Percentiles rank a stretch among this genome's conserved stretches.
Evolutionary conservation across 331 rosid genomes (phyloP).

Genomic region (Acacia concinna): DNA sequence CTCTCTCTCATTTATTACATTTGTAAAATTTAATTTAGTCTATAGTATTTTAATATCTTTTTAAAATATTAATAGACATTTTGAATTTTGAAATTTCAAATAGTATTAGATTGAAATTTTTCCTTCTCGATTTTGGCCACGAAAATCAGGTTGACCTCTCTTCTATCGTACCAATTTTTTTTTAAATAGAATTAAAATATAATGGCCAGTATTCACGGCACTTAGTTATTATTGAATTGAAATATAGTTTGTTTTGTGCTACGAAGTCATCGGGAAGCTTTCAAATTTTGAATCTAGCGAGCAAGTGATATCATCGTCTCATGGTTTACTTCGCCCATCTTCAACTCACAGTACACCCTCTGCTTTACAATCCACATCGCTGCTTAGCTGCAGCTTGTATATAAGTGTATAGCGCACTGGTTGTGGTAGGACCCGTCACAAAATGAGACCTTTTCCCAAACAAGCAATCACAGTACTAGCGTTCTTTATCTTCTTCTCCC

Average conservation of each 20-base stretch:
- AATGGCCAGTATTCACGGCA: too few relatives aligned
- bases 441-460: not conserved
- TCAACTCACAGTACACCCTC: not conserved
- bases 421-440: not conserved
- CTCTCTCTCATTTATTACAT: too few relatives aligned
- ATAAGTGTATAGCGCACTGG: not conserved
- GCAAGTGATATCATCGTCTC: not conserved
- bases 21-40: too few relatives aligned
- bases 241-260: not conserved
- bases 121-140: too few relatives aligned
- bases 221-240: not conserved
- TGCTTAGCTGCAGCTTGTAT: not conserved
- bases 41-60: too few relatives aligned
- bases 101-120: too few relatives aligned
- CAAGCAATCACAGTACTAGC: not conserved
- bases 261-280: not conserved
- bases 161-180: not conserved
- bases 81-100: too few relatives aligned
- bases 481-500: constrained; percentile 19
- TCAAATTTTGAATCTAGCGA: not conserved
- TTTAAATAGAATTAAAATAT: too few relatives aligned
- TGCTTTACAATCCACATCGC: not conserved
- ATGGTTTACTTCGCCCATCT: not conserved
- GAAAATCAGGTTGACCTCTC: not conserved
- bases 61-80: too few relatives aligned